Base-by-base conservation (phyloP, 768 basidiomycete species). In the Calocera viscosa region DNA sequence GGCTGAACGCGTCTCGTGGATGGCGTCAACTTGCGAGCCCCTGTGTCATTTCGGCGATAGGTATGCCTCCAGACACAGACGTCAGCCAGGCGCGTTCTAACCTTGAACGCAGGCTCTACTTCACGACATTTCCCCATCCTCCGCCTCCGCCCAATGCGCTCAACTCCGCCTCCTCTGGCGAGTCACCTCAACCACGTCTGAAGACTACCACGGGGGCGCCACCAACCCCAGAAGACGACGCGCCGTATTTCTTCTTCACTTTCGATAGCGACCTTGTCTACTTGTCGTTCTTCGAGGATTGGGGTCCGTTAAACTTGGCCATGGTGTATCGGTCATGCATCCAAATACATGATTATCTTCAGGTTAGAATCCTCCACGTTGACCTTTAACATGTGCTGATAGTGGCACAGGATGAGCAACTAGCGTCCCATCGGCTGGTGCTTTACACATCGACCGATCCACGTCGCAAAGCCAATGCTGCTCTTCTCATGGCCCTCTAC, bases 251-350 rank as follows among this genome's bases (percentile, higher is more conserved):
- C 78, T 95, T 88, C 78, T 93, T 95, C 80, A 91, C 89, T 67
- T 85, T 95, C 78, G 93, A 96, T 77, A 88, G 94, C 80, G 89
- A 92, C 70, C 82, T 96, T 39, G 82, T 89, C 71, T 96, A 96
- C 79, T 83, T 93, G 70, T 91, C 89, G 34, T 96, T 96, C 82
- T 94, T 89, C 75, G 87, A 92, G 75, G 93, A 96, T 76, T 94
- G 91, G 87, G 93, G 93, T 16, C 93, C 93, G 33, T 80, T 94
- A 65, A 93, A 93, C 74, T 81, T 93, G 40, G 87, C 89, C n/a
- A 90, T 90, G 89, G 89, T 93, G 34, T 93, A 91, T 80, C 91
- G 89, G 76, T 89, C 86, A 33, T 94, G 93, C 77, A 90, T 95
- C 35, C 84, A 92, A 70, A 88, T 94, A 67, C 93, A 94, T 73